A percentile compares a stretch with the other conserved stretches of the same genome.
Evolutionary conservation across 805 yeast genomes (phyloP).

Genomic region (Kregervanrija pseudodelftensis): DNA sequence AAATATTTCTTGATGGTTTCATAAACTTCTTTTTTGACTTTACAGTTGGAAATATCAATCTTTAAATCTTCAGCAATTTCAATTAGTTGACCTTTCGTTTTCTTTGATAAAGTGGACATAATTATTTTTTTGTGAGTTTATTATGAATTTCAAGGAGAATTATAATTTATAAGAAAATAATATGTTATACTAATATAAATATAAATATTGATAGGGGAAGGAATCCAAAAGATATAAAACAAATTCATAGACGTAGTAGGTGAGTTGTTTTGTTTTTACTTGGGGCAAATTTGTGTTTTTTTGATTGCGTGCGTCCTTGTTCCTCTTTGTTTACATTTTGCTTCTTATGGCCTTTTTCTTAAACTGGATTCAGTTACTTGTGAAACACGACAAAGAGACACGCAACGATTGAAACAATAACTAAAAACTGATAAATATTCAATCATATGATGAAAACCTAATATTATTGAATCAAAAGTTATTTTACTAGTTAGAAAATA

Average conservation of each 20-base stretch:
- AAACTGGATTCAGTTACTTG: no score
- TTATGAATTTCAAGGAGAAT: neutral
- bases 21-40: slow-evolving; percentile 24
- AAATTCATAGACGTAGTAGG: neutral
- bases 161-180: neutral
- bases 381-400: no score
- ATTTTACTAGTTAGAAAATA: neutral
- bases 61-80: slow-evolving; percentile 26
- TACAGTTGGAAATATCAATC: slow-evolving; percentile 16
- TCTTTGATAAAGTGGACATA: slow-evolving; percentile 19
- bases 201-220: neutral
- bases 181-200: neutral
- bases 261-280: no score
- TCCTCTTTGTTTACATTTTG: no score
- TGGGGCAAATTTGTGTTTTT: no score
- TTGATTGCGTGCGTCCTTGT: no score
- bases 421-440: no score
- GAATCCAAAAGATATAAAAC: neutral
- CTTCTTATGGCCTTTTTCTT: no score
- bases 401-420: no score
- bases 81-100: slow-evolving; percentile 25
- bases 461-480: no score
- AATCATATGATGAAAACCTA: no score
- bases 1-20: slow-evolving; percentile 19
- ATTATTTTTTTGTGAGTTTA: neutral